Percentiles rank a stretch among this genome's conserved stretches.
Evolutionary conservation across 768 basidiomycete species (phyloP).

Genomic region (Termitomyces sp.): DNA sequence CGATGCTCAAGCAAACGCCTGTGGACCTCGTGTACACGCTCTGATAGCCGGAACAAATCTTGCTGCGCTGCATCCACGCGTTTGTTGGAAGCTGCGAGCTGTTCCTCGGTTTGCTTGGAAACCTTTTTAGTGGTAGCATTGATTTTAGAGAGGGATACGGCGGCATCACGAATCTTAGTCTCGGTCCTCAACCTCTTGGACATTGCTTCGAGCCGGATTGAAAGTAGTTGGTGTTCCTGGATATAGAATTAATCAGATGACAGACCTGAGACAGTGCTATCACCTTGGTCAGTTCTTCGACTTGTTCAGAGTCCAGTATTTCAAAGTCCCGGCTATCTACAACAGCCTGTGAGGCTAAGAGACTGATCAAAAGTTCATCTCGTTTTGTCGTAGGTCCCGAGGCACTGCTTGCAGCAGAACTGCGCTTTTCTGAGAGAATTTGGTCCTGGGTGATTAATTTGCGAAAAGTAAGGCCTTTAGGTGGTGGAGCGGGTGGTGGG

Average conservation of each 20-base stretch:
- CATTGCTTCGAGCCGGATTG: slow-evolving; percentile 59
- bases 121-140: slow-evolving; percentile 53
- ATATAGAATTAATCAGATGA: background rate
- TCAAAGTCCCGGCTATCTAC: slow-evolving; percentile 85
- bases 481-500: slow-evolving; percentile 12
- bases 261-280: slow-evolving; percentile 1
- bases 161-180: slow-evolving; percentile 85
- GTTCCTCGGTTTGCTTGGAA: slow-evolving; percentile 63
- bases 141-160: slow-evolving; percentile 65
- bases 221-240: slow-evolving; percentile 72
- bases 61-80: slow-evolving; percentile 68
- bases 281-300: slow-evolving; percentile 49
- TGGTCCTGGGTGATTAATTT: slow-evolving; percentile 11
- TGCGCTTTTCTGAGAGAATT: slow-evolving; percentile 27
- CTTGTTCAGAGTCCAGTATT: slow-evolving; percentile 55
- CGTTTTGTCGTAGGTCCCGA: slow-evolving; percentile 49
- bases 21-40: slow-evolving; percentile 57
- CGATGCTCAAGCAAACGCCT: slow-evolving; percentile 74
- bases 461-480: slow-evolving; percentile 5
- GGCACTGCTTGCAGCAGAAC: slow-evolving; percentile 13
- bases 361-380: slow-evolving; percentile 84
- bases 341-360: slow-evolving; percentile 90
- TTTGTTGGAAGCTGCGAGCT: slow-evolving; percentile 66
- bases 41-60: slow-evolving; percentile 65
- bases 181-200: slow-evolving; percentile 75